A percentile compares a stretch with the other conserved stretches of the same genome.
Conservation (phyloP, 1,139 yeast genomes). For the Pichia sp. region DNA sequence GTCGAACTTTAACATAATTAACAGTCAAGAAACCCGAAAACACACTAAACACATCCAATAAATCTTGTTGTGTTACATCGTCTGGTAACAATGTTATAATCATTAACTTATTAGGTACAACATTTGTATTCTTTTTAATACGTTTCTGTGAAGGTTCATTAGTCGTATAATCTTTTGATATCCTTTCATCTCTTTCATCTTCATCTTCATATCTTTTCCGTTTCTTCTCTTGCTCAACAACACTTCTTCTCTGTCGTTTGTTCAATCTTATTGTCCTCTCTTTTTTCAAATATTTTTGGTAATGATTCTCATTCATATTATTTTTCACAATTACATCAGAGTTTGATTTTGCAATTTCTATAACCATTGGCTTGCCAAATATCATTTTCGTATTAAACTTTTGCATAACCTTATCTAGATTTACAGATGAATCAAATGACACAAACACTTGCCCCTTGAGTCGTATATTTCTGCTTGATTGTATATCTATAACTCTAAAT, state of each 20-base stretch:
- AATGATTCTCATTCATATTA: slow-evolving; percentile 17
- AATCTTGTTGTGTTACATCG: slow-evolving; percentile 37
- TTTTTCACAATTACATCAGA: slow-evolving; percentile 40
- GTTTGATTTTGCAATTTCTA: slow-evolving; percentile 38
- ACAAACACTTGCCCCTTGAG: slow-evolving; percentile 87
- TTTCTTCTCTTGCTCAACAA: slow-evolving; percentile 5
- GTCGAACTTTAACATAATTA: slow-evolving; percentile 59
- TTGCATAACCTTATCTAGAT: slow-evolving; percentile 36
- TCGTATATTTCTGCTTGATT: slow-evolving; percentile 55
- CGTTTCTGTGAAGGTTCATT: slow-evolving; percentile 15
- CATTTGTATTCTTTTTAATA: slow-evolving; percentile 3
- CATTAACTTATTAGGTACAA: slow-evolving; percentile 61
- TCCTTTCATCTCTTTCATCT: slow-evolving; percentile 1
- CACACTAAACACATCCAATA: slow-evolving; percentile 41
- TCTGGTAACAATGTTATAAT: slow-evolving; percentile 61
- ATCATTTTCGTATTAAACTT: slow-evolving; percentile 40
- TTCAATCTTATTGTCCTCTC: slow-evolving; percentile 20
- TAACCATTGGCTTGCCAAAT: slow-evolving; percentile 50
- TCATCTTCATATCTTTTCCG: slow-evolving; percentile 14
- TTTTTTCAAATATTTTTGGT: slow-evolving; percentile 30
- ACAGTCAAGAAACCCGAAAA: slow-evolving; percentile 59
- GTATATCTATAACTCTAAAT: slow-evolving; percentile 48
- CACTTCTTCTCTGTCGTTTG: slow-evolving; percentile 13
- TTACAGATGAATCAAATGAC: slow-evolving; percentile 42
- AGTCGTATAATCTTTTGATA: neutral